phyloP scores from a whole-genome alignment of 257 asterid genomes.

The Anisodus acutangulus region DNA sequence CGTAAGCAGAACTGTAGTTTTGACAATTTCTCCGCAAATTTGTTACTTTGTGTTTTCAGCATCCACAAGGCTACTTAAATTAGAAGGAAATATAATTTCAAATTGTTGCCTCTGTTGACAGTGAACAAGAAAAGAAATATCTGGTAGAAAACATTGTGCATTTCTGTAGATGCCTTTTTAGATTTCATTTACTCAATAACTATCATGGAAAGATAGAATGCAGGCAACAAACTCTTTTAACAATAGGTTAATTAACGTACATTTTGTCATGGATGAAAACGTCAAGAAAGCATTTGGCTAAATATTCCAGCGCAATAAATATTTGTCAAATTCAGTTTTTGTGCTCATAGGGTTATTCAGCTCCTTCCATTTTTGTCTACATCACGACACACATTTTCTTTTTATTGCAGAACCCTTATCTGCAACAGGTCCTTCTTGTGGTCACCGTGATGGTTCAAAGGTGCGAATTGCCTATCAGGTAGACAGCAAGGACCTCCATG shows the following conservation, averaged over 20 bases:
- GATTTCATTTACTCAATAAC: slow-evolving; percentile 17
- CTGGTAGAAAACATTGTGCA: not conserved
- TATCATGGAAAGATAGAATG: slow-evolving; percentile 5
- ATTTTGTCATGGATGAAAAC: slow-evolving; percentile 4
- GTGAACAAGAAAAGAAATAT: not conserved
- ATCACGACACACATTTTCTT: not conserved
- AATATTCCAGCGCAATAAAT: not conserved
- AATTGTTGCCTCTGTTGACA: slow-evolving; percentile 24
- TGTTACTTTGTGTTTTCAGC: not conserved
- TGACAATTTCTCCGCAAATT: not conserved
- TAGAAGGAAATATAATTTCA: not conserved
- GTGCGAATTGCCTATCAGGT: slow-evolving; percentile 96
- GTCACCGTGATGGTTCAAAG: slow-evolving; percentile 54
- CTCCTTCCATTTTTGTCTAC: not conserved
- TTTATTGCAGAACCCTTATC: slow-evolving; percentile 79
- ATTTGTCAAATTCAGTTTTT: not conserved
- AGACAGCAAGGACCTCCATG: slow-evolving; percentile 10
- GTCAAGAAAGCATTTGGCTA: not conserved
- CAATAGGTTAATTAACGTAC: not conserved
- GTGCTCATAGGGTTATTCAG: not conserved
- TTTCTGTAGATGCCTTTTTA: not conserved
- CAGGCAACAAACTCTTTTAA: not conserved
- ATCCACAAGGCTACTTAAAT: not conserved
- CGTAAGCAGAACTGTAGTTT: not conserved
- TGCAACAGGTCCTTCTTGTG: slow-evolving; percentile 48